These are phyloP conservation scores for Phaeosphaeriaceae sp. DNA, from an alignment of 2,329 filamentous ascomycete genomes.

Conservation along the genomic window DNA sequence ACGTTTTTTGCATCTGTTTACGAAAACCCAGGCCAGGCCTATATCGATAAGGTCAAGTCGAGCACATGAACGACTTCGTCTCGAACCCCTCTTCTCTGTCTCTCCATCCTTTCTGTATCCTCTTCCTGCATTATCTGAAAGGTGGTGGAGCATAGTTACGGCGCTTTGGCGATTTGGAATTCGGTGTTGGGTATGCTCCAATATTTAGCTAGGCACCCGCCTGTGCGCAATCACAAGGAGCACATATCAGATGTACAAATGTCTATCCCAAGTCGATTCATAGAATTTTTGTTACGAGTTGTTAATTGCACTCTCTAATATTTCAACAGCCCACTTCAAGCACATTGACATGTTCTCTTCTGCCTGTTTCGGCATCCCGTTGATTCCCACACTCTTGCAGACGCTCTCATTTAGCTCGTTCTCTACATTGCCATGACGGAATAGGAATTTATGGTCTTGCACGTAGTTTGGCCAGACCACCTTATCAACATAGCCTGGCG, in stretches of 20 bases:
- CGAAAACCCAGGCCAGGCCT: slow-evolving; percentile 73
- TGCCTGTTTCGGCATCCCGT: slow-evolving; percentile 49
- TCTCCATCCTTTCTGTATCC: slow-evolving; percentile 14
- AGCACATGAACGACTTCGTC: slow-evolving; percentile 23
- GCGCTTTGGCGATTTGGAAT: slow-evolving; percentile 18
- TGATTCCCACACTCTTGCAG: slow-evolving; percentile 32
- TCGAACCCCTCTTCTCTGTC: neutral
- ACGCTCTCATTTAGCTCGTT: slow-evolving; percentile 57
- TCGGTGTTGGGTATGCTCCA: neutral
- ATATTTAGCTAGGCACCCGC: no score
- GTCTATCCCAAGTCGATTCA: neutral
- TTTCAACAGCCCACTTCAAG: slow-evolving; percentile 38
- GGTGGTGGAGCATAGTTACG: slow-evolving; percentile 8
- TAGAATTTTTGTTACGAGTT: slow-evolving; percentile 6
- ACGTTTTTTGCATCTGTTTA: slow-evolving; percentile 81
- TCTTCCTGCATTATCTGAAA: slow-evolving; percentile 18
- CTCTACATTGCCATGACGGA: slow-evolving; percentile 71
- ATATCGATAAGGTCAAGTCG: slow-evolving; percentile 69
- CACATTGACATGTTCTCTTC: slow-evolving; percentile 43
- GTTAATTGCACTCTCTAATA: slow-evolving; percentile 30
- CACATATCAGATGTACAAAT: neutral
- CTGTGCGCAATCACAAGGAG: no score
- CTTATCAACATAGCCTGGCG: slow-evolving; percentile 89
- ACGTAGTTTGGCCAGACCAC: slow-evolving; percentile 97
- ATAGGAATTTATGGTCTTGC: slow-evolving; percentile 79